These are phyloP conservation scores for Russula sp. DNA, from an alignment of 768 basidiomycete genomes.

Conservation along the genomic window DNA sequence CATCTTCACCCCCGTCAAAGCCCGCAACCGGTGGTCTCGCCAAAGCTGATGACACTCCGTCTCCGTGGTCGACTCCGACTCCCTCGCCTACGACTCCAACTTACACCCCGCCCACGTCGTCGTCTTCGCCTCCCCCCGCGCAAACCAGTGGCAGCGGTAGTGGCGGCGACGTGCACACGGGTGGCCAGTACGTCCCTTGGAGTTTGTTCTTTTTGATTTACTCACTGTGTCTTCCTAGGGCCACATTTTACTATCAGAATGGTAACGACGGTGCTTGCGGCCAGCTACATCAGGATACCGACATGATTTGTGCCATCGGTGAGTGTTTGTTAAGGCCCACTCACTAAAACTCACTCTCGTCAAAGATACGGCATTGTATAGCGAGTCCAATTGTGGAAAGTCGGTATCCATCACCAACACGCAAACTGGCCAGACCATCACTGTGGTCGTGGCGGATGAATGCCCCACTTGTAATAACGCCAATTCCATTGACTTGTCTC, in stretches of 20 bases:
- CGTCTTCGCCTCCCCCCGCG: slow-evolving; percentile 12
- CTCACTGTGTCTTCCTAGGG: slow-evolving; percentile 32
- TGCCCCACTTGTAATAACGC: slow-evolving; percentile 60
- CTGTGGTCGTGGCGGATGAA: slow-evolving; percentile 68
- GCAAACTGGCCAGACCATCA: slow-evolving; percentile 54
- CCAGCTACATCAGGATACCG: slow-evolving; percentile 50
- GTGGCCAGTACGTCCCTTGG: slow-evolving; percentile 11
- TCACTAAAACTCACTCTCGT: neutral
- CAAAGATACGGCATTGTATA: slow-evolving; percentile 53
- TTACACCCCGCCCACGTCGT: neutral
- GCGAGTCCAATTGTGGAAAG: slow-evolving; percentile 63
- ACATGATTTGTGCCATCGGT: slow-evolving; percentile 63
- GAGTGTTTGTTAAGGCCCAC: slow-evolving; percentile 27
- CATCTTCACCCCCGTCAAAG: neutral
- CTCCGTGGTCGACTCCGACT: too few relatives aligned
- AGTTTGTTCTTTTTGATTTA: neutral
- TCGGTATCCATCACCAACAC: slow-evolving; percentile 62
- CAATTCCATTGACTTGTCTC: slow-evolving; percentile 75
- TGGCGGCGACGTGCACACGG: neutral
- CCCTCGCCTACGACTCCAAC: neutral
- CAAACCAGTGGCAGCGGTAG: too few relatives aligned
- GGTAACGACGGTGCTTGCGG: slow-evolving; percentile 84
- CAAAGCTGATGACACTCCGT: too few relatives aligned
- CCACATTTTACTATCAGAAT: slow-evolving; percentile 47
- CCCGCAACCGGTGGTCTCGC: neutral